These are phyloP conservation scores for Mallotus nudiflorus DNA, from an alignment of 345 rosid species.

Conservation along the genomic window DNA sequence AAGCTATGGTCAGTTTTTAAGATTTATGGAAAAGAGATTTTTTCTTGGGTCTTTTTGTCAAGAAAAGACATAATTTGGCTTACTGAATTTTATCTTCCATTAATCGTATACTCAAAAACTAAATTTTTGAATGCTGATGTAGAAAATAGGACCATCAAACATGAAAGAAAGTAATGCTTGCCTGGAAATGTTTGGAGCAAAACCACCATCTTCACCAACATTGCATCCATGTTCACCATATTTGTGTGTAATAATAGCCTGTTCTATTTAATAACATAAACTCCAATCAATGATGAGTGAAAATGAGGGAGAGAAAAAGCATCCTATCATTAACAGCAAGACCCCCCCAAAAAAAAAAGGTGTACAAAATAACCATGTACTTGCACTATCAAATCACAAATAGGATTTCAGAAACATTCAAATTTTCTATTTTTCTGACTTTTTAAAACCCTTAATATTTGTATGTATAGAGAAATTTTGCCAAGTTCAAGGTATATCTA, in stretches of 20 bases:
- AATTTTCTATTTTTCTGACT: neutral
- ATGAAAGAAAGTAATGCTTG: slow-evolving; percentile 28
- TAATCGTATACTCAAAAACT: neutral
- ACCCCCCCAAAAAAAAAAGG: neutral
- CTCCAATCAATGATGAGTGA: slow-evolving; percentile 27
- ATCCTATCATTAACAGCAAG: slow-evolving; percentile 9
- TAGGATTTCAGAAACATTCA: neutral
- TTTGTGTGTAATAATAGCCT: slow-evolving; percentile 91
- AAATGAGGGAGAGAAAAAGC: neutral
- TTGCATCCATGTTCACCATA: slow-evolving; percentile 72
- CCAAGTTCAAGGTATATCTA: neutral
- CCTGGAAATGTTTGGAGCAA: slow-evolving; percentile 92
- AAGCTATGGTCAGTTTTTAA: neutral
- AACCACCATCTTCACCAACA: slow-evolving; percentile 95
- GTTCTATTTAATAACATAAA: slow-evolving; percentile 41
- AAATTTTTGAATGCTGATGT: neutral
- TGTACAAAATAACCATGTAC: neutral
- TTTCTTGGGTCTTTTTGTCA: neutral
- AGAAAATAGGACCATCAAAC: slow-evolving; percentile 17
- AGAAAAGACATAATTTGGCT: slow-evolving; percentile 5
- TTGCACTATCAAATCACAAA: neutral
- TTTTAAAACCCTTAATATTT: neutral
- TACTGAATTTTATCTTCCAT: neutral
- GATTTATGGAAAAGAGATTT: neutral
- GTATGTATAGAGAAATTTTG: slow-evolving; percentile 1